A percentile compares a stretch with the other conserved stretches of the same genome.
Conservation (phyloP, 352 stramenopile species). For the Thalassiosira mediterranea region DNA sequence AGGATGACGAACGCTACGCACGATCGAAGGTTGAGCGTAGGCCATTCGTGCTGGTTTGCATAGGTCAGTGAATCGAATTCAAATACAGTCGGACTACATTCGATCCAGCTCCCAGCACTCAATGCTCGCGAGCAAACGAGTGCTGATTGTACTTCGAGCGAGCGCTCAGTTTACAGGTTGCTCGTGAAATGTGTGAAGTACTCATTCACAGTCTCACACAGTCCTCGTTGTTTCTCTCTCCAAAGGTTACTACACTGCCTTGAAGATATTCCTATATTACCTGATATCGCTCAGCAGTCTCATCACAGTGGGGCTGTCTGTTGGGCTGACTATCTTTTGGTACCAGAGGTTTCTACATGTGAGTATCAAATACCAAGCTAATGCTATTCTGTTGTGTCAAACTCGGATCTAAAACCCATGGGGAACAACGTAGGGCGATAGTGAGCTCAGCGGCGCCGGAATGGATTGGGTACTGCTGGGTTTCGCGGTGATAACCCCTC, state of each 20-base stretch:
- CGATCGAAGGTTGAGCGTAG: slow-evolving; percentile 36
- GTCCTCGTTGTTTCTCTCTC: background rate
- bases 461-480: slow-evolving; percentile 71
- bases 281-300: slow-evolving; percentile 63
- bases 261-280: slow-evolving; percentile 66
- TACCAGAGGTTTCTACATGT: slow-evolving; percentile 42
- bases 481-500: slow-evolving; percentile 64
- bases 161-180: no score
- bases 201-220: no score
- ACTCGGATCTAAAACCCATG: no score
- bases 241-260: slow-evolving; percentile 44
- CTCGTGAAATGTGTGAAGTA: no score
- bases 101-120: no score
- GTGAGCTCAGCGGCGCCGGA: slow-evolving; percentile 26
- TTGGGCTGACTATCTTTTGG: slow-evolving; percentile 61
- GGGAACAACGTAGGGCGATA: no score
- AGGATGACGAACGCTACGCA: slow-evolving; percentile 52
- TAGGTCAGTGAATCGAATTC: no score
- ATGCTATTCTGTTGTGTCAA: no score
- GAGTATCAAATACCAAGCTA: no score
- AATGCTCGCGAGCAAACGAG: no score
- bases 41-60: slow-evolving; percentile 22
- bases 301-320: slow-evolving; percentile 33
- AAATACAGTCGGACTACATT: no score
- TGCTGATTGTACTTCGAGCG: no score